Percentiles rank a stretch among this genome's conserved stretches.
phyloP scores from a whole-genome alignment of 116 monocot genomes.

The Posidonia oceanica region DNA sequence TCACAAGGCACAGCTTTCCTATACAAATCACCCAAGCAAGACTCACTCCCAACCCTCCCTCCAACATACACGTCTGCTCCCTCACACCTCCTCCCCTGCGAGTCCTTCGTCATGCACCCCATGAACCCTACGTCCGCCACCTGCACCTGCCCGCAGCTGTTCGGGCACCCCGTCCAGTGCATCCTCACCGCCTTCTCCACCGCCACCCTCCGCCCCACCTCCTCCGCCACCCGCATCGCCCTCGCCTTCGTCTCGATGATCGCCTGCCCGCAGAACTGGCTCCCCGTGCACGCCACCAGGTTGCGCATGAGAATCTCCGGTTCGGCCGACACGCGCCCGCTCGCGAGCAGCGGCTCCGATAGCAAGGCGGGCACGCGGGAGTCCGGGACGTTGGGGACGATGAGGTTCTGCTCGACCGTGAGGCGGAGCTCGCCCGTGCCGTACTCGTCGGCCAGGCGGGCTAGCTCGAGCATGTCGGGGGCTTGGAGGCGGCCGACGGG shows the following conservation, averaged over 20 bases:
- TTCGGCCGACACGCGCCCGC: conserved; percentile 35
- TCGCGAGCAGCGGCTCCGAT: conserved; percentile 42
- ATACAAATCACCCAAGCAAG: conserved; percentile 58
- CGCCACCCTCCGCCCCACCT: conserved; percentile 43
- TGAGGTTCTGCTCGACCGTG: conserved; percentile 86
- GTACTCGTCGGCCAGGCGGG: conserved; percentile 69
- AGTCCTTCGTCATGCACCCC: conserved; percentile 77
- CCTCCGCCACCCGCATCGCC: conserved; percentile 56
- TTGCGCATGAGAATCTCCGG: conserved; percentile 63
- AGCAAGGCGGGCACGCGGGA: conserved; percentile 31
- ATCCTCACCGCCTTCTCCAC: conserved; percentile 52
- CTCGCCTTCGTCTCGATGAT: conserved; percentile 93
- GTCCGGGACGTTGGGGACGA: conserved; percentile 67
- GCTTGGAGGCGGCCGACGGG: conserved; percentile 80
- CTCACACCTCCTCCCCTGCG: conserved; percentile 53
- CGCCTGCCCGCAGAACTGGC: conserved; percentile 95
- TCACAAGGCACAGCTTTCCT: conserved; percentile 79
- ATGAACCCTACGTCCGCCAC: conserved; percentile 93
- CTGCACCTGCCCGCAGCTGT: conserved; percentile 92
- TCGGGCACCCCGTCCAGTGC: conserved; percentile 97
- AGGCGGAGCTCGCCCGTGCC: conserved; percentile 83
- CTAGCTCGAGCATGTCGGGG: conserved; percentile 73
- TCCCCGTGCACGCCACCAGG: conserved; percentile 92
- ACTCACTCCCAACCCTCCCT: conserved; percentile 71
- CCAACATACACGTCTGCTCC: conserved; percentile 72